Base-by-base conservation (phyloP, 345 rosid species). In the Raphanus sativus region DNA sequence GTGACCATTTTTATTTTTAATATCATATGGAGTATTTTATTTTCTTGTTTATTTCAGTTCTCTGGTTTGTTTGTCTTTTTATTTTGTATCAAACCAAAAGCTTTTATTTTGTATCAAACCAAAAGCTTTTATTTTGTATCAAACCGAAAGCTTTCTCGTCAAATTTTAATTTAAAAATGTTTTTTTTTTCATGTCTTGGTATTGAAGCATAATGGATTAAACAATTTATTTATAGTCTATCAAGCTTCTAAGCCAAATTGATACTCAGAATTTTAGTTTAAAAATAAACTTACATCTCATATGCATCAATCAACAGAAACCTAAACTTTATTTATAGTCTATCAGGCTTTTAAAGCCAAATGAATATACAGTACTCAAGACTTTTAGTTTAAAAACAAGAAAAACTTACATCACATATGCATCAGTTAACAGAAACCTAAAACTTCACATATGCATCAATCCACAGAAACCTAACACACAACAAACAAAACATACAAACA, bases 381-480 rank as follows among this genome's bases (percentile, higher is more conserved):
- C 1, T 21, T 21, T 21, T 21, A 0, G 21, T 21, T 21, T 21
- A 21, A 21, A 21, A 21, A 21, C 21, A 21, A n/a, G n/a, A n/a
- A n/a, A n/a, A 21, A 21, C 21, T 21, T 21, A 21, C 21, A 21
- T 21, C 21, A 21, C 21, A 21, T 21, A 21, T 21, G 21, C 21
- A 21, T 21, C 21, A 21, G 21, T 21, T 21, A 21, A 21, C 21
- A 21, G 21, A 21, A 21, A 21, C 21, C 21, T 21, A 21, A 21
- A 21, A 21, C 21, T 21, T 21, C 21, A 1, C 10, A 40, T 3
- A 65, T 60, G n/a, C 48, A 66, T 73, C 48, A 10, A 63, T 73
- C 78, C 78, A 67, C 77, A 74, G 40, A 69, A 73, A 77, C 63
- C 66, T 67, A 60, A 65, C 62, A 11, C 21, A 21, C 62, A 11